Base-by-base conservation (phyloP, 768 basidiomycete genomes). In the Aureoboletus auriporus region DNA sequence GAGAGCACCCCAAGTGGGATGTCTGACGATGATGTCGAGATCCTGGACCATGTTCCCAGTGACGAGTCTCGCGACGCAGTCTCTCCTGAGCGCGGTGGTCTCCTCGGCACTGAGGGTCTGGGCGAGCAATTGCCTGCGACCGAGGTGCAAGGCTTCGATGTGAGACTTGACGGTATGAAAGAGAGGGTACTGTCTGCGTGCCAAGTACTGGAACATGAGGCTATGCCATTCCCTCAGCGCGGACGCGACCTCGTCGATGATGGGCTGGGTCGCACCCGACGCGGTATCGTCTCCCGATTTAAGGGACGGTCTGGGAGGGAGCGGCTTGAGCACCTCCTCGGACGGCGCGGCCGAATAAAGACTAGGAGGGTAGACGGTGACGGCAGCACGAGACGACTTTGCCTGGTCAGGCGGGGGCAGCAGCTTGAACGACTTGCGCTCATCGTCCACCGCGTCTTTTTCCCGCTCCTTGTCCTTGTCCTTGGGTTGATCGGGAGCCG, bases 241-340 rank as follows among this genome's bases (percentile, higher is more conserved):
- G 8, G 92, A 95, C 0, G 95, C 91, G 55, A 98, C 95, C 72
- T 98, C 95, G 69, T 98, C 95, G 43, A 98, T 83, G 62, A 98
- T 86, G 9, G 95, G 95, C 61, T 96, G 93, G 3, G 67, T 71
- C 17, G 76, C 74, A 9, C 95, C 95, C 0, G 86, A 84, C 4
- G 80, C 76, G 2, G 95, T 98, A 57, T 97, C 94, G 63, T 96
- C 95, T 33, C 91, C 92, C 9, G 92, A 90, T 54, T 93, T 94
- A 41, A 97, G 78, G n/a, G 88, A 90, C 6, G 95, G 95, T 38
- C 96, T 81, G 4, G 92, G 93, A 8, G 92, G 93, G 6, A 86
- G 72, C 2, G 84, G 86, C 63, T 92, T 89, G 57, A 77, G 62
- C 13, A 78, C 69, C 40, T 82, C 80, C 28, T 85, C 81, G 28